Conservation (phyloP, 2,329 filamentous ascomycete genomes). For the Colletotrichum lupini region DNA sequence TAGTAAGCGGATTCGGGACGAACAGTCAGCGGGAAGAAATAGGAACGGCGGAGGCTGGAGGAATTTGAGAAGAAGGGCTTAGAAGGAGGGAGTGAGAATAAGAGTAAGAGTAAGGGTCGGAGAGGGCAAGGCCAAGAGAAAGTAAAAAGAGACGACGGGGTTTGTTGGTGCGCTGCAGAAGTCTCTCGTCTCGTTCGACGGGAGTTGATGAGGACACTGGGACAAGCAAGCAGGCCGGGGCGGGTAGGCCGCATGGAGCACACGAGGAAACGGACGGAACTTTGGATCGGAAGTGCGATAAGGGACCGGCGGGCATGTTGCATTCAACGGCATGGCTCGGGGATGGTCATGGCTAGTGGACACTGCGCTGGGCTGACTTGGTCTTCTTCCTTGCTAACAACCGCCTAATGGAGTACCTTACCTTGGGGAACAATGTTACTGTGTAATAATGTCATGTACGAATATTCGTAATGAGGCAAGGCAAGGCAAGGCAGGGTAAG, state of each 20-base stretch:
- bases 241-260: neutral
- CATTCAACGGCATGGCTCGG: neutral
- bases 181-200: neutral
- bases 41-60: neutral
- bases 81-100: neutral
- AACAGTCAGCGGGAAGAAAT: neutral
- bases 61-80: neutral
- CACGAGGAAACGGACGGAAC: slow-evolving; percentile 14
- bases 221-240: neutral
- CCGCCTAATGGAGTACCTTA: no score
- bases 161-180: slow-evolving; percentile 21
- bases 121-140: neutral
- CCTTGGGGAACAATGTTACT: no score
- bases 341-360: neutral
- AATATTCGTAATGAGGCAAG: neutral
- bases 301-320: neutral
- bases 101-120: neutral
- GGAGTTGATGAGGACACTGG: neutral
- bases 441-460: neutral
- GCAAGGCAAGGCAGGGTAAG: neutral
- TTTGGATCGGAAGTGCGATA: slow-evolving; percentile 5
- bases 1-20: neutral
- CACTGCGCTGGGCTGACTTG: neutral
- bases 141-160: neutral
- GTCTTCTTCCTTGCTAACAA: neutral